These are phyloP conservation scores for Mycena indigotica DNA, from an alignment of 768 basidiomycete genomes.

Conservation along the genomic window DNA sequence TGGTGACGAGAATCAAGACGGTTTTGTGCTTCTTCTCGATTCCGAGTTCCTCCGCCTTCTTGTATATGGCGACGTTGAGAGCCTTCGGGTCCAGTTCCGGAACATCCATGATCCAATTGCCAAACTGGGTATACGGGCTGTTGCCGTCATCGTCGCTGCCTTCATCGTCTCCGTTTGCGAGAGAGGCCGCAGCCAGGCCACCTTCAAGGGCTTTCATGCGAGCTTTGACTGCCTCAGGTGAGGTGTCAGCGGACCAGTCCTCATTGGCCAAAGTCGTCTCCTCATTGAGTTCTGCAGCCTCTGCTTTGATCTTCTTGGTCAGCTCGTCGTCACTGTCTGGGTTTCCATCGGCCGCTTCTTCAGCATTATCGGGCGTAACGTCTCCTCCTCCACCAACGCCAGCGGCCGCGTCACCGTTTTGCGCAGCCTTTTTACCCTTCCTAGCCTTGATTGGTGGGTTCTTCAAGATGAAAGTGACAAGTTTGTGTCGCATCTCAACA, in stretches of 20 bases:
- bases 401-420: slow-evolving; percentile 54
- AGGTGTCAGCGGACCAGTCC: slow-evolving; percentile 93
- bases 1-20: slow-evolving; percentile 73
- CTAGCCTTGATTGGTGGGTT: slow-evolving; percentile 92
- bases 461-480: slow-evolving; percentile 94
- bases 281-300: slow-evolving; percentile 74
- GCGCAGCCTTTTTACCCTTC: slow-evolving; percentile 59
- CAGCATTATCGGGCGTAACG: slow-evolving; percentile 40
- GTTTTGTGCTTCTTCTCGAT: slow-evolving; percentile 96
- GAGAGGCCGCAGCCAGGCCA: slow-evolving; percentile 52
- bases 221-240: slow-evolving; percentile 82
- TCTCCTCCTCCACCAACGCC: slow-evolving; percentile 48
- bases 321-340: slow-evolving; percentile 87
- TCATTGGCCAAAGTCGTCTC: slow-evolving; percentile 65
- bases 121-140: slow-evolving; percentile 83
- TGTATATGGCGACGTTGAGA: slow-evolving; percentile 70
- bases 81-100: slow-evolving; percentile 50
- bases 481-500: slow-evolving; percentile 96
- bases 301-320: slow-evolving; percentile 88
- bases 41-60: slow-evolving; percentile 88
- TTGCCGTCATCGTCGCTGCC: slow-evolving; percentile 87
- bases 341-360: slow-evolving; percentile 49
- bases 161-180: slow-evolving; percentile 70
- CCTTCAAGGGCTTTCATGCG: slow-evolving; percentile 74
- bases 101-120: slow-evolving; percentile 83